These are phyloP conservation scores for Salvia rosmarinus DNA, from an alignment of 257 asterid species.

Conservation along the genomic window DNA sequence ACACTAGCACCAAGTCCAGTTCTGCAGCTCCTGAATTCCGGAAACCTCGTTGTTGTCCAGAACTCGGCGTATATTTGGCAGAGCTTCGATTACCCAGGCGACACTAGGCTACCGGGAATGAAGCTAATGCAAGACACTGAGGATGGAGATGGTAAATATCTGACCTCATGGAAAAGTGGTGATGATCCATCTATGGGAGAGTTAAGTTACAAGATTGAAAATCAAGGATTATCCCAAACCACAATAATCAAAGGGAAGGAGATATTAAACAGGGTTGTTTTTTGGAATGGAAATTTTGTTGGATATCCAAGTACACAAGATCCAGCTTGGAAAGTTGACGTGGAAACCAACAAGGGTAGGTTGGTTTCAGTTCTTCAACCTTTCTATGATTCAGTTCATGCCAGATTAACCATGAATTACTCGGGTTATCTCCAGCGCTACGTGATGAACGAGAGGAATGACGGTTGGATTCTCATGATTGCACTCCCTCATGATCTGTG, in stretches of 20 bases:
- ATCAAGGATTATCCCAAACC: constrained; percentile 24
- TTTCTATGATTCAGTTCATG: neutral
- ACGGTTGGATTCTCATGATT: constrained; percentile 24
- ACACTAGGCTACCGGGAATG: constrained; percentile 31
- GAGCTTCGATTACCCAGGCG: constrained; percentile 32
- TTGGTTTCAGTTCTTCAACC: constrained; percentile 10
- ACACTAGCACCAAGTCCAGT: neutral
- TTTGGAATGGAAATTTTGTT: constrained; percentile 30
- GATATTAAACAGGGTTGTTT: neutral
- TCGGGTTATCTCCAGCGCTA: constrained; percentile 22
- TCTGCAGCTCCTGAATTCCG: constrained; percentile 26
- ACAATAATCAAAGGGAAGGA: neutral
- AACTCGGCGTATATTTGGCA: constrained; percentile 27
- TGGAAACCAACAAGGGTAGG: neutral
- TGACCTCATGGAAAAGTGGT: constrained; percentile 29
- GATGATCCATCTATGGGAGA: constrained; percentile 33
- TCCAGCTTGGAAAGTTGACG: constrained; percentile 5
- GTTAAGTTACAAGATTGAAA: constrained; percentile 21
- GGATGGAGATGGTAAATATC: neutral
- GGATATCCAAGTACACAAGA: neutral
- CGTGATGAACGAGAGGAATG: constrained; percentile 20
- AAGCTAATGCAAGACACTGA: constrained; percentile 10
- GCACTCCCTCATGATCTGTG: constrained; percentile 38
- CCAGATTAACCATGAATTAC: constrained; percentile 19
- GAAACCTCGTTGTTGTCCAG: constrained; percentile 17